Evolutionary conservation across 176 grass and related monocot genomes (phyloP), one percentile per base, ranked within the genome.

Genomic region (Saccharum officinarum): DNA sequence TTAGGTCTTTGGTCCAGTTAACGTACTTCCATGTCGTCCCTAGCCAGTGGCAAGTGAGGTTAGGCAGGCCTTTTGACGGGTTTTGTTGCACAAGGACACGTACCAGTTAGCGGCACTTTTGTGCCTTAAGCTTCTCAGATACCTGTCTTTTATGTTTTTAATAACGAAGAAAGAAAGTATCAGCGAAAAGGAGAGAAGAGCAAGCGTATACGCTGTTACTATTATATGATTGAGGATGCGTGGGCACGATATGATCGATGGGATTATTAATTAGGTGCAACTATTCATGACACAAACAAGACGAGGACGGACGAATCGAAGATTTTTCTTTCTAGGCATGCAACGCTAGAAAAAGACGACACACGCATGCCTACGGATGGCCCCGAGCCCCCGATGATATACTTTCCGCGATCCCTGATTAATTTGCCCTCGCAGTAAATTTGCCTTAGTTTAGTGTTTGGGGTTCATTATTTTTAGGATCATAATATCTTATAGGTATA

Each of bases 231-330:
- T 74, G 83, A 84, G 40, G 52, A 78, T 82, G 49, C 54, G 67
- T 69, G 30, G 76, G 37, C 26, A 30, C 23, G 44, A 46, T 25
- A 44, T 28, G n/a, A 55, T 66, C 23, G 55, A 57, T 45, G 55
- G 22, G 67, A 86, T 83, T 46, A 87, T 83, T 44, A 60, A 83
- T 90, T 83, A 83, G 80, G 45, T 67, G 54, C 47, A 69, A 75
- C 60, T 90, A 26, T 87, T 87, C 89, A 87, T 80, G 89, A 87
- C 75, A 26, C 67, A 37, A 73, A 83, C 68, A 79, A 49, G 75
- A 75, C 84, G 39, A 78, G 49, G 46, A 26, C 16, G 15, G 70
- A 45, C 31, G 47, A 20, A 69, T 59, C 80, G 28, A 75, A 3
- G 2, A 14, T 4, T 87, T 90, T 83, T 83, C 80, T 83, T 75